A percentile compares a stretch with the other conserved stretches of the same genome.
Evolutionary conservation across 305 asterid genomes (phyloP).

Genomic region (Fraxinus angustifolia): DNA sequence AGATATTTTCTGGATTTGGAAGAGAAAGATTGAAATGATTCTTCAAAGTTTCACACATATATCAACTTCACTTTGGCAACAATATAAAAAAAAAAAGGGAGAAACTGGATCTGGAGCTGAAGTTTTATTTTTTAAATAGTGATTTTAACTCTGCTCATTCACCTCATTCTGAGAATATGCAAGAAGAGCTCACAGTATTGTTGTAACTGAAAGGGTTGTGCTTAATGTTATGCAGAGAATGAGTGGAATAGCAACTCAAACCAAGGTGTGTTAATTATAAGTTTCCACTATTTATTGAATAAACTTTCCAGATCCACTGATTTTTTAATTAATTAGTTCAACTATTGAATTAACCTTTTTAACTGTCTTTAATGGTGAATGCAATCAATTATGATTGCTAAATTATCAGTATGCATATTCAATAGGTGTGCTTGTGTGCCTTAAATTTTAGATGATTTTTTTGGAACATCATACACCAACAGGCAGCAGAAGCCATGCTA

Average conservation of each 20-base stretch:
- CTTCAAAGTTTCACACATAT: neutral
- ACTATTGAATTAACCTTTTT: neutral
- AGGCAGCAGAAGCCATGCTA: neutral
- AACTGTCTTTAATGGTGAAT: neutral
- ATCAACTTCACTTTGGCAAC: neutral
- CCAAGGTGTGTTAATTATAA: constrained; percentile 50
- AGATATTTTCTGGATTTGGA: neutral
- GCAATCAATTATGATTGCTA: neutral
- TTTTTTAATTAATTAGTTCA: neutral
- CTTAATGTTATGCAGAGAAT: constrained; percentile 98
- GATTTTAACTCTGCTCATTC: constrained; percentile 17
- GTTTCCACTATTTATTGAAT: constrained; percentile 8
- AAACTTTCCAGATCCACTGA: neutral
- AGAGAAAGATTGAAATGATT: neutral
- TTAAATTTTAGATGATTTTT: neutral
- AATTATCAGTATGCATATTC: neutral
- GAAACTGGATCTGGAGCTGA: neutral
- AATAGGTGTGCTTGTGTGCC: neutral
- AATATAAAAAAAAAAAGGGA: constrained; percentile 3
- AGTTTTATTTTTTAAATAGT: constrained; percentile 2
- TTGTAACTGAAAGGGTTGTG: constrained; percentile 88
- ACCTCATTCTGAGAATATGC: constrained; percentile 24
- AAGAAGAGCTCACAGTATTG: constrained; percentile 85
- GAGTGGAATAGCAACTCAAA: constrained; percentile 96
- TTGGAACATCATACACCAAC: neutral